These are phyloP conservation scores for Aspergillus caelatus DNA, from an alignment of 2,329 filamentous ascomycete genomes.

Conservation along the genomic window DNA sequence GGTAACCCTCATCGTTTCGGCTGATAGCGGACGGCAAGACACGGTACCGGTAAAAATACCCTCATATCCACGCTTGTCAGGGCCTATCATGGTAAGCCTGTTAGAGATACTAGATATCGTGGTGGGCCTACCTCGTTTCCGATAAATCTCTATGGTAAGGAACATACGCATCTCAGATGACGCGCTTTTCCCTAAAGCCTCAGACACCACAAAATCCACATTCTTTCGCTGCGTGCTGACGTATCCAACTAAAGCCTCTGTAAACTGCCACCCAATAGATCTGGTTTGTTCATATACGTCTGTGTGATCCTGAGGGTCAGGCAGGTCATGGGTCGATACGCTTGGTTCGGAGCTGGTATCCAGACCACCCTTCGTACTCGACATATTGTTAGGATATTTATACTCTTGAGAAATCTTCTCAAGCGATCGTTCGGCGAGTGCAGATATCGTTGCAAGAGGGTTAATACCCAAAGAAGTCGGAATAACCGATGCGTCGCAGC, in stretches of 20 bases:
- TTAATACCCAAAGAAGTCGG: background rate
- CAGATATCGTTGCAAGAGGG: background rate
- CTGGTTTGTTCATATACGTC: background rate
- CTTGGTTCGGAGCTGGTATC: background rate
- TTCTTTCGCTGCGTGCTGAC: background rate
- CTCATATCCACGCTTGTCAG: background rate
- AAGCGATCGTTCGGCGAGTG: background rate
- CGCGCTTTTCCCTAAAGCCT: background rate
- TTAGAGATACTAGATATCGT: no score
- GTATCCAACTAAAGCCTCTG: background rate
- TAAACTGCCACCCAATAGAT: background rate
- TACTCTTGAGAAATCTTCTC: background rate
- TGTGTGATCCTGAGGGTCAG: background rate
- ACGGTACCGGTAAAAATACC: background rate
- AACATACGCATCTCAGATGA: background rate
- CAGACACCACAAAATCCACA: background rate
- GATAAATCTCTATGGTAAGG: background rate
- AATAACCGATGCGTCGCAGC: background rate
- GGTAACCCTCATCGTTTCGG: background rate
- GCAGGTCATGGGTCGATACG: background rate
- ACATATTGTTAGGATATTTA: background rate
- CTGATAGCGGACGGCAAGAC: background rate
- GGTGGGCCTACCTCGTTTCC: background rate
- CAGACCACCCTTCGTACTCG: background rate
- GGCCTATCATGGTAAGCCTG: background rate